phyloP scores from a whole-genome alignment of 2,329 filamentous ascomycete species.

The Diaporthe citriasiana region DNA sequence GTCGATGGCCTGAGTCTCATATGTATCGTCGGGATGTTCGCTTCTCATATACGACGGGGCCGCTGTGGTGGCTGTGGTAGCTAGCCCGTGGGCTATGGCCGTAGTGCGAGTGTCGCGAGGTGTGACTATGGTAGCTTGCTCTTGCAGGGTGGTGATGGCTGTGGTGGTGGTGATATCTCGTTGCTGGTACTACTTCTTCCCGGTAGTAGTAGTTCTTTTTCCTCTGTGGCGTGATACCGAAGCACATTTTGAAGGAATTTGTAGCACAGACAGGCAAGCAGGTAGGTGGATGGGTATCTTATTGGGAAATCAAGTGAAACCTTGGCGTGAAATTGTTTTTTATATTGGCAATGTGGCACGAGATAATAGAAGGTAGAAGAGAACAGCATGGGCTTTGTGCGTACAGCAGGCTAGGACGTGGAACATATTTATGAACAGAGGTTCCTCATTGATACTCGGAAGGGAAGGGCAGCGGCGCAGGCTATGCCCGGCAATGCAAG shows the following conservation, averaged over 20 bases:
- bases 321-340: neutral
- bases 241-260: conserved; percentile 61
- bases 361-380: neutral
- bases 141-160: conserved; percentile 55
- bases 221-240: conserved; percentile 58
- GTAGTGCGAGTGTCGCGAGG: conserved; percentile 47
- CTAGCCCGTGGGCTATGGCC: conserved; percentile 57
- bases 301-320: neutral
- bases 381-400: neutral
- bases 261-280: neutral
- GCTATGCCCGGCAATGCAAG: conserved; percentile 24
- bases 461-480: conserved; percentile 37
- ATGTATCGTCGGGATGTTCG: conserved; percentile 54
- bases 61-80: conserved; percentile 52
- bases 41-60: conserved; percentile 56
- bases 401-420: neutral
- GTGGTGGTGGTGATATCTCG: conserved; percentile 55
- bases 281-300: neutral
- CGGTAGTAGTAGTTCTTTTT: conserved; percentile 63
- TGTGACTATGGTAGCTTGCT: conserved; percentile 58
- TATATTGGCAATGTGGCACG: neutral
- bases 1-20: neutral
- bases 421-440: conserved; percentile 34
- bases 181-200: conserved; percentile 66
- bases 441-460: conserved; percentile 38